phyloP scores from a whole-genome alignment of 768 basidiomycete species.

The Cystofilobasidium ferigula region DNA sequence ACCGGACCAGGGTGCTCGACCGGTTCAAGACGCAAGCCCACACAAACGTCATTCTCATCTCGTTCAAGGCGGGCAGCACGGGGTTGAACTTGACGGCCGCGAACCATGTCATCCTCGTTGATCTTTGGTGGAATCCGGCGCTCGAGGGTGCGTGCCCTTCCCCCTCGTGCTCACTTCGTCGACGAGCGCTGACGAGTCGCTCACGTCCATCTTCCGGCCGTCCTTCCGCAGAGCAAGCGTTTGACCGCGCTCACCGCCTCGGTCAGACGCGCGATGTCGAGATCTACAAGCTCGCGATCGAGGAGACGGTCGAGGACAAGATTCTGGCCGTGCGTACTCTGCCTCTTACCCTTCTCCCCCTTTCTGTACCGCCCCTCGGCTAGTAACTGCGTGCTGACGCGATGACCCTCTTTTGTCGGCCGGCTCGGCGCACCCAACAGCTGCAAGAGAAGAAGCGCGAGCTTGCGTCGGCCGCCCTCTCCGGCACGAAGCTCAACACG shows the following conservation, averaged over 20 bases:
- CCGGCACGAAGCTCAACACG: constrained; percentile 77
- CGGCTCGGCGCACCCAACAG: constrained; percentile 38
- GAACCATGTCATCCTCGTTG: constrained; percentile 85
- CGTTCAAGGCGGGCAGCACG: constrained; percentile 92
- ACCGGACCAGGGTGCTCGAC: constrained; percentile 63
- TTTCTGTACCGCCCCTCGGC: background rate
- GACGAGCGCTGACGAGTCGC: background rate
- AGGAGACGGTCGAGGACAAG: constrained; percentile 33
- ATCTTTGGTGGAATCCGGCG: constrained; percentile 65
- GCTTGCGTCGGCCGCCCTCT: constrained; percentile 68
- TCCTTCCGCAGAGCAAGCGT: constrained; percentile 65
- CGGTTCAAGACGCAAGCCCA: constrained; percentile 54
- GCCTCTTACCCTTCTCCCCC: background rate
- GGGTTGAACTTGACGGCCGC: constrained; percentile 44
- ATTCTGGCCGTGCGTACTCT: background rate
- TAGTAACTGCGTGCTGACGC: background rate
- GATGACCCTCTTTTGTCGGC: background rate
- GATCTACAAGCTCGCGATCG: constrained; percentile 60
- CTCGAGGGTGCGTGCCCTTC: constrained; percentile 19
- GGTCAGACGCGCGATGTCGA: constrained; percentile 78
- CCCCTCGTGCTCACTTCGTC: background rate
- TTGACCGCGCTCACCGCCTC: constrained; percentile 79
- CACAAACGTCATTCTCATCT: constrained; percentile 74
- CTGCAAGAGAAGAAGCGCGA: constrained; percentile 88
- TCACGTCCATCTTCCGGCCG: background rate